A percentile compares a stretch with the other conserved stretches of the same genome.
Conservation (phyloP, 768 basidiomycete species). For the Agaricus sinodeliciosus region DNA sequence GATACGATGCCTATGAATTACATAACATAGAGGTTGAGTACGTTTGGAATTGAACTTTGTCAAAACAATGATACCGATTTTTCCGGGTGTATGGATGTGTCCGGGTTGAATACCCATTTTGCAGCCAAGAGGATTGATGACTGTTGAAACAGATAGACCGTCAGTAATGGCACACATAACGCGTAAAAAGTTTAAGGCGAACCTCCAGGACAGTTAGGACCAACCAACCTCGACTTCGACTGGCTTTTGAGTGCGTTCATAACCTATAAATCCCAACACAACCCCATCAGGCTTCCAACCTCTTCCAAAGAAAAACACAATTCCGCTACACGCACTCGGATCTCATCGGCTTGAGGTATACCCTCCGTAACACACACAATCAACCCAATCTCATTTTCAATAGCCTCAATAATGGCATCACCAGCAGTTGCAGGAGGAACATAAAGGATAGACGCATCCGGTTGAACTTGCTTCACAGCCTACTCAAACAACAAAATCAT, state of each 20-base stretch:
- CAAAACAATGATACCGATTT: constrained; percentile 60
- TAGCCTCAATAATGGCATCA: constrained; percentile 97
- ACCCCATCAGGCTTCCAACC: no score
- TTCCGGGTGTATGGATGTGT: constrained; percentile 94
- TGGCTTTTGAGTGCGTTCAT: constrained; percentile 92
- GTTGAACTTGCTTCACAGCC: constrained; percentile 82
- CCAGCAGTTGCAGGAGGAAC: constrained; percentile 96
- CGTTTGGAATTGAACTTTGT: neutral
- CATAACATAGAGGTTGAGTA: neutral
- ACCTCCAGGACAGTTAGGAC: constrained; percentile 94
- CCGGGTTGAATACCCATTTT: constrained; percentile 99
- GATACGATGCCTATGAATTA: constrained; percentile 74
- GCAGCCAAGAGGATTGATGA: constrained; percentile 95
- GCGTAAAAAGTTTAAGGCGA: no score
- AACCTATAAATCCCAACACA: constrained; percentile 44
- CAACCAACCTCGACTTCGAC: constrained; percentile 91
- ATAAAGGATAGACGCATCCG: constrained; percentile 95
- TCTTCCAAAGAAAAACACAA: neutral
- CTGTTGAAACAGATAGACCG: constrained; percentile 19
- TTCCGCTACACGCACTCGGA: constrained; percentile 48
- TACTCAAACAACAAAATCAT: constrained; percentile 22
- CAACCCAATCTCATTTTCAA: constrained; percentile 94
- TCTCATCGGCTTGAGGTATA: constrained; percentile 96
- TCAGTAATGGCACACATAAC: no score
- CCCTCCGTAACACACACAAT: constrained; percentile 99